Evolutionary conservation across 2,329 filamentous ascomycete genomes (phyloP), one percentile per base, ranked within the genome.

Genomic region (Fulvia fulva): DNA sequence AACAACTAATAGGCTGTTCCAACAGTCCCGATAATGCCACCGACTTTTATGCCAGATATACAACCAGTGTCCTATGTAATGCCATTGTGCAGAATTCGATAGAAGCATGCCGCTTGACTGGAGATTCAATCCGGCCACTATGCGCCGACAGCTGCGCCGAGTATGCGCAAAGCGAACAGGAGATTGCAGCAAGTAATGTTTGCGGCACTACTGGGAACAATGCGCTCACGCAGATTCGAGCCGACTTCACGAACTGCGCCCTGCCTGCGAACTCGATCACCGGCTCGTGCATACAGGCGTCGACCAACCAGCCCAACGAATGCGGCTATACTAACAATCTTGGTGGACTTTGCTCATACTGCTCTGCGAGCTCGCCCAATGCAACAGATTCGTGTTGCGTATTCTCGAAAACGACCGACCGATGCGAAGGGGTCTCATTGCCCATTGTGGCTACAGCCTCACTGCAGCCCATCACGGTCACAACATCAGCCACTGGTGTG

Each of bases 371-470:
- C 67, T 91, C 92, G 26, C 84, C 87, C 62, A 97, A 97, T 75
- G 88, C 91, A 9, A 97, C 93, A 52, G 93, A 97, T 73, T 95
- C 92, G 3, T 99, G 94, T 78, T 99, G 94, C 74, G 87, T 91
- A 69, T 91, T 86, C 67, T 86, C 92, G 5, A 81, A 91, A 61
- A 87, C 88, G n/a, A 83, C 90, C 58, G 77, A 77, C 25, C 83
- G 86, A 63, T 99, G 94, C 73, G 77, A 83, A 51, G 83, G 84
- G 52, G 89, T 99, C n/a, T 79, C 83, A 25, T 78, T 99, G 6
- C 94, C 94, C 0, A 60, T 74, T 28, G 64, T 73, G 43, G 84
- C 85, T 0, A 87, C 91, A 50, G 77, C 80, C 16, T 80, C 82
- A 2, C 75, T 87, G 64, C 77, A 79, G n/a, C 75, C 86, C 5